Conservation (phyloP, 1,284 basidiomycete genomes). For the Chalciporus sp. region DNA sequence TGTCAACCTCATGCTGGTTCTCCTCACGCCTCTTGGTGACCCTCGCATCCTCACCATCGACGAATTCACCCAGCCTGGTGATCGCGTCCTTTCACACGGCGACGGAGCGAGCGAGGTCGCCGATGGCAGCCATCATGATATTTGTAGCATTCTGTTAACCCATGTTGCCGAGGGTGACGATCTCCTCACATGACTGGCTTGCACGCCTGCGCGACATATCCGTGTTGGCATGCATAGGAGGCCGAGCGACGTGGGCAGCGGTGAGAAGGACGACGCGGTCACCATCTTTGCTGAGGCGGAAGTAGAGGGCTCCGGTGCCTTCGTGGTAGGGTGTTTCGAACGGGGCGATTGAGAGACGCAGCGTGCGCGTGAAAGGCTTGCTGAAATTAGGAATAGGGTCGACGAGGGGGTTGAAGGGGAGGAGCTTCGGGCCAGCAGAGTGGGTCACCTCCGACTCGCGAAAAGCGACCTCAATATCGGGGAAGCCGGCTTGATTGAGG, state of each 20-base stretch:
- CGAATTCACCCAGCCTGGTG: not conserved
- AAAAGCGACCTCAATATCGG: slow-evolving; percentile 1
- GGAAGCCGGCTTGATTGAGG: slow-evolving; percentile 11
- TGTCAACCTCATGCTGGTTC: slow-evolving; percentile 10
- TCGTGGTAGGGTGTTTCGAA: slow-evolving; percentile 22
- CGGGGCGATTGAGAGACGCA: slow-evolving; percentile 20
- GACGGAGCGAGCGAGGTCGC: not conserved
- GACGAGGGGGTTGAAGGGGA: slow-evolving; percentile 14
- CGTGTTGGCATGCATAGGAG: slow-evolving; percentile 18
- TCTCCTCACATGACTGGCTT: slow-evolving; percentile 20
- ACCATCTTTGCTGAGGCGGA: slow-evolving; percentile 24
- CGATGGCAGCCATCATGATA: not conserved
- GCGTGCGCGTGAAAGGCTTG: slow-evolving; percentile 29
- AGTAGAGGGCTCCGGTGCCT: slow-evolving; percentile 38
- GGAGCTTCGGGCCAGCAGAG: slow-evolving; percentile 23
- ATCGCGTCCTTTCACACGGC: slow-evolving; percentile 1
- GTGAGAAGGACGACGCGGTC: slow-evolving; percentile 33
- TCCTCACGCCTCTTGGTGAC: slow-evolving; percentile 6
- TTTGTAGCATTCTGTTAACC: not conserved
- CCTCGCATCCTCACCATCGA: slow-evolving; percentile 16
- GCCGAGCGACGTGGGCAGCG: slow-evolving; percentile 28
- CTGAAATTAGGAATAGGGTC: slow-evolving; percentile 30
- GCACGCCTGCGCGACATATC: slow-evolving; percentile 14
- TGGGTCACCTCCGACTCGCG: slow-evolving; percentile 8
- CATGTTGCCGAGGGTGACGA: slow-evolving; percentile 29